Conservation (phyloP, 768 basidiomycete genomes). For the Mycena belliarum region DNA sequence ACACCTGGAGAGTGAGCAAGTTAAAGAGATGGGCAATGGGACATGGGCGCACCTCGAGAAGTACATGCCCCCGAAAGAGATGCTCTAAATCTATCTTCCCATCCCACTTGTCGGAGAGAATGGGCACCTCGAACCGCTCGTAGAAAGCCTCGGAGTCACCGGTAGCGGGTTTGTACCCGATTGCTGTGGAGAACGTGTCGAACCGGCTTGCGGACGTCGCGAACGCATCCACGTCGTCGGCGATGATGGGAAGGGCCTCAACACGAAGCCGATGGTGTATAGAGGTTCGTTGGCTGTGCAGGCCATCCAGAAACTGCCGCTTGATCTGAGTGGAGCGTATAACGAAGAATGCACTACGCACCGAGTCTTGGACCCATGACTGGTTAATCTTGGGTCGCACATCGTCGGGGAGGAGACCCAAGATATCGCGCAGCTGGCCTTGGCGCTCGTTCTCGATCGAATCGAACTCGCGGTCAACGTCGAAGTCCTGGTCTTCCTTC, state of each 20-base stretch:
- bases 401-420: background rate
- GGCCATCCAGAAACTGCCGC: background rate
- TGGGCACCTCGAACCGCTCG: background rate
- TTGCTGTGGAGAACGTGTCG: background rate
- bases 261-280: background rate
- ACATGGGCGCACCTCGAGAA: background rate
- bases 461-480: background rate
- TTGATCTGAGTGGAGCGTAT: background rate
- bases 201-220: background rate
- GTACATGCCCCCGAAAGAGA: background rate
- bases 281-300: background rate
- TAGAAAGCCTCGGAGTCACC: background rate
- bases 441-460: background rate
- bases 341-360: background rate
- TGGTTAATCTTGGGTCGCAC: background rate
- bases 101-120: background rate
- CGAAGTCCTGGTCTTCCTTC: background rate
- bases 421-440: background rate
- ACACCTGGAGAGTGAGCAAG: background rate
- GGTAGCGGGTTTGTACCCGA: background rate
- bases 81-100: background rate
- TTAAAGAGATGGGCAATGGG: background rate
- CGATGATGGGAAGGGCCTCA: background rate
- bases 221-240: background rate
- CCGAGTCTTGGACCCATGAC: background rate